These are phyloP conservation scores for Trichoderma guizhouense DNA, from an alignment of 2,329 filamentous ascomycete genomes.

Conservation along the genomic window DNA sequence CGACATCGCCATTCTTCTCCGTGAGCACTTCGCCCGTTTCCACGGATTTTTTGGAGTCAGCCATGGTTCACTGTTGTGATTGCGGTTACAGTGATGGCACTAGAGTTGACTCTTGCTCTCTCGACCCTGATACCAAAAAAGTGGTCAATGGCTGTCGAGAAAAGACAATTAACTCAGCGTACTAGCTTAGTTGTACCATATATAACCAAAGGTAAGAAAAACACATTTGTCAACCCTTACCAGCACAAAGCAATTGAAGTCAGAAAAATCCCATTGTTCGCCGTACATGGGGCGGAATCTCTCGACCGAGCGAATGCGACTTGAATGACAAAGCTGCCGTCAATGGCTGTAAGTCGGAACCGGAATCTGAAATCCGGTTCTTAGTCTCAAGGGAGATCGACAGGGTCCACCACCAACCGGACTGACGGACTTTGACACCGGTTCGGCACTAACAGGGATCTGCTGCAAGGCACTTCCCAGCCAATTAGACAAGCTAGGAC, in stretches of 20 bases:
- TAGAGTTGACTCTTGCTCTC: not conserved
- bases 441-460: not conserved
- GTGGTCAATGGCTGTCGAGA: not conserved
- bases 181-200: not conserved
- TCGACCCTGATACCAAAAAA: not conserved
- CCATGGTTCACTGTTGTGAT: not conserved
- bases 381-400: not conserved
- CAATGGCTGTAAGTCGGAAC: not conserved
- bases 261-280: not conserved
- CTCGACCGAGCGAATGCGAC: not conserved
- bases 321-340: not conserved
- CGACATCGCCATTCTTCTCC: not conserved
- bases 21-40: not conserved
- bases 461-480: not conserved
- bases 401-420: not conserved
- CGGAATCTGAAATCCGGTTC: not conserved
- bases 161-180: not conserved
- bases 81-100: not conserved
- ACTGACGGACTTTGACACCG: not conserved
- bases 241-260: not conserved
- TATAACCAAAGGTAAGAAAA: not conserved
- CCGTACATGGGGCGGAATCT: not conserved
- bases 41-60: not conserved
- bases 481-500: not conserved
- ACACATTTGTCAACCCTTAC: not conserved